These are phyloP conservation scores for Trichophyton rubrum DNA, from an alignment of 2,329 filamentous ascomycete genomes.

Conservation along the genomic window DNA sequence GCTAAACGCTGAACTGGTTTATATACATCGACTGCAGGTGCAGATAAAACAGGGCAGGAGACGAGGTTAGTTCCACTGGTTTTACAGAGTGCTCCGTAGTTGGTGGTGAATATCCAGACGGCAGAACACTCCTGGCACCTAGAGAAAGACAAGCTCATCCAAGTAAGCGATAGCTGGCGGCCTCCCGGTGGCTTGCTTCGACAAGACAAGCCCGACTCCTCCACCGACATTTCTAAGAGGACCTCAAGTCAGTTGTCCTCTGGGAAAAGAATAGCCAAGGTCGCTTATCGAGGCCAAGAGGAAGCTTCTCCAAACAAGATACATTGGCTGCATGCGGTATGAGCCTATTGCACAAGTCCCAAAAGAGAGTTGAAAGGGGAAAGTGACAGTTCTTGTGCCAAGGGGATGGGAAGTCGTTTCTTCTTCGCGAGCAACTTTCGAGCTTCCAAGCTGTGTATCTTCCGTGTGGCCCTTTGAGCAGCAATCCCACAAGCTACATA, in stretches of 20 bases:
- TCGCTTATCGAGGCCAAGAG: neutral
- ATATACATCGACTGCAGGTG: neutral
- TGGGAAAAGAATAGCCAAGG: neutral
- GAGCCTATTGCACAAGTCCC: neutral
- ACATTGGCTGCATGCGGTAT: neutral
- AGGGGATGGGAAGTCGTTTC: neutral
- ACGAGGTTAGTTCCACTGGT: neutral
- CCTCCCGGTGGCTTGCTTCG: neutral
- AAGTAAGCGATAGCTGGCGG: neutral
- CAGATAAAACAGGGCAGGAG: neutral
- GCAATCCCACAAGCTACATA: neutral
- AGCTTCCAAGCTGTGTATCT: neutral
- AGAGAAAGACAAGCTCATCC: neutral
- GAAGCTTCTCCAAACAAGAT: neutral
- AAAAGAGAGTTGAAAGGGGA: neutral
- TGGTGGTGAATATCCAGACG: neutral
- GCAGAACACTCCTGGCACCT: neutral
- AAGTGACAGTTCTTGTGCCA: neutral
- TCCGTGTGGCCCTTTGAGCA: neutral
- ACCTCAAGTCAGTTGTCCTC: neutral
- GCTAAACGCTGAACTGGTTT: neutral
- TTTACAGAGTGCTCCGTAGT: neutral
- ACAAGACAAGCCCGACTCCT: neutral
- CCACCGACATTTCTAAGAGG: neutral
- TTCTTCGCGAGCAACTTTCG: neutral